Percentiles rank a stretch among this genome's conserved stretches.
Conservation (phyloP, 2,329 filamentous ascomycete species). For the Colletotrichum sp. region DNA sequence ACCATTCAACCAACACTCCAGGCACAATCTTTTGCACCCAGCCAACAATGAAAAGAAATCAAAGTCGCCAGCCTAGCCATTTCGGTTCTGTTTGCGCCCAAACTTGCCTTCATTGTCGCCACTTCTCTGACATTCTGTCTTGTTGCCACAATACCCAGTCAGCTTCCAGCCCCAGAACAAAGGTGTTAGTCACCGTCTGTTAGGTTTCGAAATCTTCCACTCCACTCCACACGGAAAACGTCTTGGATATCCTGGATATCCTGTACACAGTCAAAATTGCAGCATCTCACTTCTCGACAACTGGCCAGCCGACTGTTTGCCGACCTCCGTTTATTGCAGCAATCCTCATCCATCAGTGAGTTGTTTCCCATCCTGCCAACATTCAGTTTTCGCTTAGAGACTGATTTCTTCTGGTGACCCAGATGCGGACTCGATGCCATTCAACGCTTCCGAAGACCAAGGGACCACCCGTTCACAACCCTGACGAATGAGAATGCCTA, state of each 20-base stretch:
- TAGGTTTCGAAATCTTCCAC: neutral
- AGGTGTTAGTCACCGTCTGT: neutral
- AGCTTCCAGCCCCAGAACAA: neutral
- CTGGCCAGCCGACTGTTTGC: neutral
- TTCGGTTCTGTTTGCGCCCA: neutral
- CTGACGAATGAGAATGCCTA: neutral
- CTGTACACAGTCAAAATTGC: neutral
- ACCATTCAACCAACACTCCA: neutral
- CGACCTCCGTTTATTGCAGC: neutral
- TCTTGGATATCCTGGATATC: neutral
- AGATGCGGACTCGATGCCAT: neutral
- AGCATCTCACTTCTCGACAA: neutral
- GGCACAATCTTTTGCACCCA: neutral
- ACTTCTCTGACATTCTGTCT: no score
- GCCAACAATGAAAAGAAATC: neutral
- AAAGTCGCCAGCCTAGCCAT: neutral
- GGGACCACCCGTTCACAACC: accelerated
- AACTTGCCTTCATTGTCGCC: neutral
- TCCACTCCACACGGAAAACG: neutral
- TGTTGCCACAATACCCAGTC: neutral
- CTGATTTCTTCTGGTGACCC: neutral
- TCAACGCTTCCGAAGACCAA: neutral
- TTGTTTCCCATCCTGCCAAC: neutral
- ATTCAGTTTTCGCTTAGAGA: neutral
- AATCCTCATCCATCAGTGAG: neutral